Conservation (phyloP, 1,284 basidiomycete species). For the Tilletia indica region DNA sequence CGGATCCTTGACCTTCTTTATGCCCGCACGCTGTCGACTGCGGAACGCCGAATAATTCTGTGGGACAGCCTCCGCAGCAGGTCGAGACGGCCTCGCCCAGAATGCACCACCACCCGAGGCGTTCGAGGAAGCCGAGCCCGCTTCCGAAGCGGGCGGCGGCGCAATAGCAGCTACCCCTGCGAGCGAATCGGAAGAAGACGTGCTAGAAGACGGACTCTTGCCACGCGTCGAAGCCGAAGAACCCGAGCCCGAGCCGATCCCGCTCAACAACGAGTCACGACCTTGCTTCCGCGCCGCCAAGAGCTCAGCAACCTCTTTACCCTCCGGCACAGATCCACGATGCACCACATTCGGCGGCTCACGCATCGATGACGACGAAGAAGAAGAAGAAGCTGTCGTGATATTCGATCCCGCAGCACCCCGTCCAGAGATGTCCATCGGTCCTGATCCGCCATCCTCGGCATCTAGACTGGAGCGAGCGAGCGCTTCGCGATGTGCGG, state of each 20-base stretch:
- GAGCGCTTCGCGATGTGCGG: background rate
- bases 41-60: constrained; percentile 15
- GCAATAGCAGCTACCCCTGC: too few species aligned
- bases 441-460: background rate
- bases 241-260: too few species aligned
- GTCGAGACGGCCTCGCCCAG: constrained; percentile 8
- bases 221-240: too few species aligned
- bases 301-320: background rate
- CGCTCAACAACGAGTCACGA: too few species aligned
- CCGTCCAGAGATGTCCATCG: background rate
- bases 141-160: background rate
- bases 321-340: constrained; percentile 14
- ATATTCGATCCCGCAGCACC: background rate
- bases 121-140: background rate
- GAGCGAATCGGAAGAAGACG: too few species aligned
- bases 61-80: constrained; percentile 2
- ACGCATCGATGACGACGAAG: background rate
- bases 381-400: background rate
- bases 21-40: constrained; percentile 11
- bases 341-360: constrained; percentile 13
- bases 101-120: background rate
- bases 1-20: constrained; percentile 11
- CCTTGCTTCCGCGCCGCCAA: too few species aligned
- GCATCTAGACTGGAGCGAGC: background rate
- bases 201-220: too few species aligned